A percentile compares a stretch with the other conserved stretches of the same genome.
These are phyloP conservation scores for Phellopilus nigrolimitatus DNA, from an alignment of 1,284 basidiomycete genomes.

Conservation along the genomic window DNA sequence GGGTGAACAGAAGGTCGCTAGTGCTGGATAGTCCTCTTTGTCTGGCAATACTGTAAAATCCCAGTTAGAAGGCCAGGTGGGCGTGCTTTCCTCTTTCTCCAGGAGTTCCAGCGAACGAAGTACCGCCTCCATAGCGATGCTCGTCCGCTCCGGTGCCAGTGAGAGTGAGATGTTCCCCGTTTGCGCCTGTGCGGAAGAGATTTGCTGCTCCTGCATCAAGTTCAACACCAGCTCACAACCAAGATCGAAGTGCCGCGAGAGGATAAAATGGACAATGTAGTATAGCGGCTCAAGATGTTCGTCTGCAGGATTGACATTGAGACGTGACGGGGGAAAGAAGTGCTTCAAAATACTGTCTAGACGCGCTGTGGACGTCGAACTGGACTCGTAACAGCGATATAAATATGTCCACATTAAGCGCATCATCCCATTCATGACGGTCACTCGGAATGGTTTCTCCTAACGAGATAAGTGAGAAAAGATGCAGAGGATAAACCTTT, in stretches of 20 bases:
- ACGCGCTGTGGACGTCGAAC: conserved; percentile 72
- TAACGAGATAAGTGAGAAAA: conserved; percentile 30
- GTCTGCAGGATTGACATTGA: conserved; percentile 64
- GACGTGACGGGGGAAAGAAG: conserved; percentile 75
- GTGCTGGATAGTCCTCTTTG: conserved; percentile 65
- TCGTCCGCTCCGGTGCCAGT: conserved; percentile 68
- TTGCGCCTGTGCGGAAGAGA: conserved; percentile 35
- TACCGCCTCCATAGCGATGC: conserved; percentile 75
- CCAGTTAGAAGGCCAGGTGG: conserved; percentile 70
- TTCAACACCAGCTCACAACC: conserved; percentile 81
- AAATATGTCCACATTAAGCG: conserved; percentile 93
- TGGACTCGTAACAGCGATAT: conserved; percentile 85
- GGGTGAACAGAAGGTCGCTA: conserved; percentile 57
- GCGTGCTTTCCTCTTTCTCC: conserved; percentile 65
- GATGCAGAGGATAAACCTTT: not conserved
- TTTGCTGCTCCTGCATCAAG: conserved; percentile 64
- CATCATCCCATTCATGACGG: conserved; percentile 79
- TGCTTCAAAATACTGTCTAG: conserved; percentile 75
- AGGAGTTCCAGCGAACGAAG: conserved; percentile 68
- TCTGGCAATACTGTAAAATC: conserved; percentile 65
- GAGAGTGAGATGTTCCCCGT: conserved; percentile 40
- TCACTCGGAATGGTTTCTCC: conserved; percentile 74
- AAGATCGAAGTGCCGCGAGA: conserved; percentile 84
- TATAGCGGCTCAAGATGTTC: conserved; percentile 75
- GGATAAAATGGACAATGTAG: conserved; percentile 78